phyloP scores from a whole-genome alignment of 1,284 basidiomycete species.

The Marasmius oreades region DNA sequence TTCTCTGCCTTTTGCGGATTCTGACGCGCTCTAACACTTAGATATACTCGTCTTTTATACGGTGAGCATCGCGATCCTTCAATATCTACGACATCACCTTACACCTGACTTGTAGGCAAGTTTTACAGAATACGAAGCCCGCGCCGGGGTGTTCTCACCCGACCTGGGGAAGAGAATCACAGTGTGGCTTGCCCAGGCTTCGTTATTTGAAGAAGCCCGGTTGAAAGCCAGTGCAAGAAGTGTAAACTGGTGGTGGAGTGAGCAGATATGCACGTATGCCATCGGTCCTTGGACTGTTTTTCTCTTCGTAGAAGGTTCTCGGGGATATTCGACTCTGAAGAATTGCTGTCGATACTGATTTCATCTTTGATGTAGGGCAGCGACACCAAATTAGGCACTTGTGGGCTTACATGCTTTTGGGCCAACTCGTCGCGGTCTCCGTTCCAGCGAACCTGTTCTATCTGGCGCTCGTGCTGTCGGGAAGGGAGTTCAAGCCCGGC shows the following conservation, averaged over 20 bases:
- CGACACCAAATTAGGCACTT: conserved; percentile 46
- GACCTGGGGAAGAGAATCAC: conserved; percentile 35
- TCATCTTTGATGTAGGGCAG: conserved; percentile 29
- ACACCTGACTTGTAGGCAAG: conserved; percentile 43
- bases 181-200: conserved; percentile 57
- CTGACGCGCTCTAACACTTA: conserved; percentile 18
- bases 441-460: conserved; percentile 69
- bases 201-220: conserved; percentile 61
- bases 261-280: conserved; percentile 69
- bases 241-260: conserved; percentile 73
- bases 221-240: conserved; percentile 33
- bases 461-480: conserved; percentile 47
- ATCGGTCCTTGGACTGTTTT: conserved; percentile 62
- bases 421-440: conserved; percentile 74
- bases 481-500: conserved; percentile 15
- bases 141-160: conserved; percentile 6
- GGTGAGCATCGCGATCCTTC: conserved; percentile 27
- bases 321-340: too few relatives aligned
- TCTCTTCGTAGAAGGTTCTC: conserved; percentile 57
- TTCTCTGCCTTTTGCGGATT: conserved; percentile 3
- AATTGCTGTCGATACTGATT: too few relatives aligned
- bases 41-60: conserved; percentile 52
- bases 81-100: background rate
- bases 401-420: conserved; percentile 74
- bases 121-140: conserved; percentile 40